phyloP scores from a whole-genome alignment of 768 basidiomycete genomes.

The Boletus coccyginus region DNA sequence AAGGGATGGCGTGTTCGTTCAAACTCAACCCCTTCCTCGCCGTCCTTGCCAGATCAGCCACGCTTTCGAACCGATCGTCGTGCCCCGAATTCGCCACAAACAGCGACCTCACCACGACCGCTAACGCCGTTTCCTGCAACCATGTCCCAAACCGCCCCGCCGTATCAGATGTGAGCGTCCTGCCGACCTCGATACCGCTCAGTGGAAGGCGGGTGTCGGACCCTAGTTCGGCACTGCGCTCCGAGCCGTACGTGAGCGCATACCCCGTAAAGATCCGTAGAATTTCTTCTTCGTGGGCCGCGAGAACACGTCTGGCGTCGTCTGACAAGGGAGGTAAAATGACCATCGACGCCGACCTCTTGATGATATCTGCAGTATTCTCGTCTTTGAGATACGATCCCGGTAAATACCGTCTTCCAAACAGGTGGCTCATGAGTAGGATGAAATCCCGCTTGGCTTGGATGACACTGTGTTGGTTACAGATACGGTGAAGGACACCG shows the following conservation, averaged over 20 bases:
- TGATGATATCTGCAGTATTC: constrained; percentile 34
- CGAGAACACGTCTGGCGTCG: constrained; percentile 40
- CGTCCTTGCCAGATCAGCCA: constrained; percentile 52
- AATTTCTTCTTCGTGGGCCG: constrained; percentile 47
- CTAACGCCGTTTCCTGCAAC: constrained; percentile 39
- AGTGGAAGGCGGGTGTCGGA: constrained; percentile 49
- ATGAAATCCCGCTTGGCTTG: constrained; percentile 51
- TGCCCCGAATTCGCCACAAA: constrained; percentile 73
- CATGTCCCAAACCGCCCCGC: constrained; percentile 32
- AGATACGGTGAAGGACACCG: constrained; percentile 59
- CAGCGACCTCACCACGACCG: constrained; percentile 46
- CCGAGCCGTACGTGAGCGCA: constrained; percentile 46
- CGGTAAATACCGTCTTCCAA: constrained; percentile 57
- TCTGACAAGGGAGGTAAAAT: constrained; percentile 49
- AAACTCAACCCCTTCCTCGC: constrained; percentile 53
- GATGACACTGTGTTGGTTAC: constrained; percentile 37
- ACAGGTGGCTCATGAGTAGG: constrained; percentile 60
- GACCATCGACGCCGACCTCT: constrained; percentile 54
- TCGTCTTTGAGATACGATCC: constrained; percentile 38
- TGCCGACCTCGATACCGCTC: constrained; percentile 33
- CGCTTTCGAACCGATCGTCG: constrained; percentile 48
- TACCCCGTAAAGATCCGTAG: constrained; percentile 55
- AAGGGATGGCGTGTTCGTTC: constrained; percentile 60
- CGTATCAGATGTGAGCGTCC: constrained; percentile 1
- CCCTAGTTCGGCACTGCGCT: constrained; percentile 38